Evolutionary conservation across 495 filamentous ascomycete genomes (phyloP), one percentile per base, ranked within the genome.

Genomic region (Tuber aestivum): DNA sequence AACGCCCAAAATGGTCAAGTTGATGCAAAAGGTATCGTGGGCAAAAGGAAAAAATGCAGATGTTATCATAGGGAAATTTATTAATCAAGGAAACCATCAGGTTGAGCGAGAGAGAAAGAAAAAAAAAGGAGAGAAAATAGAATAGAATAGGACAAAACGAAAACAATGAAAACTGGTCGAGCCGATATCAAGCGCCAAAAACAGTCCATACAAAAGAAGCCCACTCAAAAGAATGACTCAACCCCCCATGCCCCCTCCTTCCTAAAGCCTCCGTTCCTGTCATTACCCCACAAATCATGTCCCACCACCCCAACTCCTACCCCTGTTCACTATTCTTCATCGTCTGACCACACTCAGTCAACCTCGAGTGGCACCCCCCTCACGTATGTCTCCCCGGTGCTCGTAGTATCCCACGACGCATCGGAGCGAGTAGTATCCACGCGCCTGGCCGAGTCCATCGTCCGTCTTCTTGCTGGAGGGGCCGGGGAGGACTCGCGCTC

Each of bases 381-480:
- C 1, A 81, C 75, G 38, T 81, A 81, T 0, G 79, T 81, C 38
- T 81, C 79, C 27, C 71, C 44, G 20, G 79, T 81, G 35, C 79
- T 81, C 9, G 78, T 75, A 38, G 78, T 75, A 61, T 75, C 56
- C 74, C 78, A 80, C 1, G 79, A 79, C 16, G 70, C 32, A 65
- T 81, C 79, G 21, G 75, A 75, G 21, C 78, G 72, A 44, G 80
- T 73, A 50, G 74, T 75, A 73, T 78, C 48, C 27, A 41, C 74
- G 38, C 79, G 76, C 23, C 40, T 50, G 32, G 74, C 69, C 16
- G 70, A 23, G 21, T 42, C 42, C 20, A 56, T 70, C n/a, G 74
- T 78, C 71, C 72, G 74, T 44, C 78, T 70, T 77, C 75, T 74
- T 16, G 27, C 69, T 68, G 32, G 72, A 35, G 21, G 56, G 16